Evolutionary conservation across 768 basidiomycete species (phyloP), one percentile per base, ranked within the genome.

Genomic region (Brasilioporus rufonigricans): DNA sequence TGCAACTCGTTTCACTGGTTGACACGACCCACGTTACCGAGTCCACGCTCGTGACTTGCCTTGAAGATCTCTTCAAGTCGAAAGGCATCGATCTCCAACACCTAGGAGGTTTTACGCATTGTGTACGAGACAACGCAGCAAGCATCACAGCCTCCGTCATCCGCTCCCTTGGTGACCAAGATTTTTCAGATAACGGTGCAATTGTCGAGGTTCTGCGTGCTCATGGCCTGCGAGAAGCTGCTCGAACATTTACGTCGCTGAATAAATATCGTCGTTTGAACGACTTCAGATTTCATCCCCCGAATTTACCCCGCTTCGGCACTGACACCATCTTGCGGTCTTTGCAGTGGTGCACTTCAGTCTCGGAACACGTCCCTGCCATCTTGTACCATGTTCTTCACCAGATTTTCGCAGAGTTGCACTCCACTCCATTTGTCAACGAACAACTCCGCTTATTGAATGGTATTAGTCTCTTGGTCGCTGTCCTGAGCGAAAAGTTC

Each of bases 381-480:
- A 83, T 83, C 46, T 83, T 85, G 5, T 94, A 91, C 66, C 91
- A 94, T 56, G 80, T 91, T 51, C 68, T 92, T 26, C 86, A 88
- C 54, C 80, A 82, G 48, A 76, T 96, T 14, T 83, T 95, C 58
- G 77, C 84, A 6, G 77, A 79, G 38, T 72, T 93, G 10, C 81
- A 89, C 54, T 68, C 72, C 11, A 82, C 84, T 0, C 86, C 86
- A 19, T 77, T 97, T 36, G 80, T 96, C 57, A 90, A 91, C 66
- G 92, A 96, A 66, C 91, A 95, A 65, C 70, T 84, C 38, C 84
- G 95, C 13, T 73, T 86, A 27, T 65, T 94, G 38, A 86, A 91
- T 52, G 80, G 83, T 2, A 72, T 96, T 43, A 83, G 82, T 26
- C 70, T 98, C 27, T 86, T 91, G 79, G 77, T 93, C 43, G 78